Percentiles rank a stretch among this genome's conserved stretches.
These are phyloP conservation scores for Talaromyces islandicus DNA, from an alignment of 2,329 filamentous ascomycete species.

Conservation along the genomic window DNA sequence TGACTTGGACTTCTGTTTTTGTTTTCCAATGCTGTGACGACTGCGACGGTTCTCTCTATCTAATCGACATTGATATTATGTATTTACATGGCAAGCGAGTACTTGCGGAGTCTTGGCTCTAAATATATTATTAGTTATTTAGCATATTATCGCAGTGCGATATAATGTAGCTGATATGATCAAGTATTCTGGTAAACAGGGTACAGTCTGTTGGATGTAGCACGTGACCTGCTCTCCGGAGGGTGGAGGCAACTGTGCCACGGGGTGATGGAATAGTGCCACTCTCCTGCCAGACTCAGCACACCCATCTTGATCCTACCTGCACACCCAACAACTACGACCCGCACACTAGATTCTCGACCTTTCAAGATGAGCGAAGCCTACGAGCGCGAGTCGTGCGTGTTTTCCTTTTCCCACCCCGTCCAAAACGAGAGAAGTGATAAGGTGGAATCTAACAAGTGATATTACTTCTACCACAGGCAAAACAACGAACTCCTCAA, in stretches of 20 bases:
- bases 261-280: background rate
- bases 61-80: constrained; percentile 5
- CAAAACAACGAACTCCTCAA: constrained; percentile 95
- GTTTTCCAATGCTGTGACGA: constrained; percentile 6
- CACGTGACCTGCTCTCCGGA: background rate
- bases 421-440: no score
- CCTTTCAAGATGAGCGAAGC: constrained; percentile 63
- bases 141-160: no score
- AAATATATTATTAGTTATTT: background rate
- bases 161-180: no score
- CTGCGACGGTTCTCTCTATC: constrained; percentile 7
- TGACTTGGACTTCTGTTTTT: background rate
- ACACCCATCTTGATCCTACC: no score
- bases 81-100: constrained; percentile 1
- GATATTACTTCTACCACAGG: constrained; percentile 28
- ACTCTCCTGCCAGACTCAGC: no score
- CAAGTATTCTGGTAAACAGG: no score
- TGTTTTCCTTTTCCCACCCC: constrained; percentile 7
- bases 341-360: no score
- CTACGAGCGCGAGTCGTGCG: constrained; percentile 67
- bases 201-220: no score
- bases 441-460: no score
- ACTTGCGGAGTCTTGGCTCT: background rate
- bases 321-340: no score
- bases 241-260: background rate